These are phyloP conservation scores for Hypomontagnella monticulosa DNA, from an alignment of 495 filamentous ascomycete genomes.

Conservation along the genomic window DNA sequence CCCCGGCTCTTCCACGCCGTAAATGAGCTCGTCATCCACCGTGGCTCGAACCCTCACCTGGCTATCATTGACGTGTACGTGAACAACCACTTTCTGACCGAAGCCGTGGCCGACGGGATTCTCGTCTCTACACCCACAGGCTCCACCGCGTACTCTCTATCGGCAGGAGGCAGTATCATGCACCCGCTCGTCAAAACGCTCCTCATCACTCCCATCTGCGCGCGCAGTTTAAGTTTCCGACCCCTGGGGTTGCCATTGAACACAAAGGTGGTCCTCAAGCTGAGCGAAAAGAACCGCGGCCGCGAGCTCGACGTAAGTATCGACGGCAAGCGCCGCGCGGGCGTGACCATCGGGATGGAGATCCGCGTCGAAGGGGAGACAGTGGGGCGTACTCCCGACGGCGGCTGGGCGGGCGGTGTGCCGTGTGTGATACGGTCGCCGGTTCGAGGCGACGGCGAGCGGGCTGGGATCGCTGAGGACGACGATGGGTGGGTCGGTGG, in stretches of 20 bases:
- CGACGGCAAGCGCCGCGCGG: conserved; percentile 80
- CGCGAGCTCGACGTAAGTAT: conserved; percentile 88
- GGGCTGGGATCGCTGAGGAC: conserved; percentile 64
- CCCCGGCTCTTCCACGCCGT: conserved; percentile 78
- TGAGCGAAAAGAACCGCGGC: conserved; percentile 84
- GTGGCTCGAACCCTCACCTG: conserved; percentile 87
- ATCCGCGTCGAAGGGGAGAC: conserved; percentile 85
- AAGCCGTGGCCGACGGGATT: conserved; percentile 93
- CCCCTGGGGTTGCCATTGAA: conserved; percentile 89
- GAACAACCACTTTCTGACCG: conserved; percentile 84
- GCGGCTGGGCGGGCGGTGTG: conserved; percentile 70
- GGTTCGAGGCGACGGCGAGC: conserved; percentile 48
- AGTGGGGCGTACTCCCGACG: conserved; percentile 63
- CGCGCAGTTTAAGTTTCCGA: conserved; percentile 88
- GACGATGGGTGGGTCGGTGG: conserved; percentile 97
- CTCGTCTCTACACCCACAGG: conserved; percentile 94
- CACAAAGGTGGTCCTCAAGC: conserved; percentile 79
- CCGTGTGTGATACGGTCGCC: conserved; percentile 71
- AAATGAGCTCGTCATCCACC: conserved; percentile 94
- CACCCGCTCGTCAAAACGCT: conserved; percentile 90
- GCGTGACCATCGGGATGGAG: conserved; percentile 83
- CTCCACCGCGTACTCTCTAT: conserved; percentile 93
- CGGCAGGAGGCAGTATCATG: conserved; percentile 90
- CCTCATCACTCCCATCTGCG: conserved; percentile 92
- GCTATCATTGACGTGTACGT: conserved; percentile 89